Conservation (phyloP, 305 asterid genomes). For the Solanum hybrid region DNA sequence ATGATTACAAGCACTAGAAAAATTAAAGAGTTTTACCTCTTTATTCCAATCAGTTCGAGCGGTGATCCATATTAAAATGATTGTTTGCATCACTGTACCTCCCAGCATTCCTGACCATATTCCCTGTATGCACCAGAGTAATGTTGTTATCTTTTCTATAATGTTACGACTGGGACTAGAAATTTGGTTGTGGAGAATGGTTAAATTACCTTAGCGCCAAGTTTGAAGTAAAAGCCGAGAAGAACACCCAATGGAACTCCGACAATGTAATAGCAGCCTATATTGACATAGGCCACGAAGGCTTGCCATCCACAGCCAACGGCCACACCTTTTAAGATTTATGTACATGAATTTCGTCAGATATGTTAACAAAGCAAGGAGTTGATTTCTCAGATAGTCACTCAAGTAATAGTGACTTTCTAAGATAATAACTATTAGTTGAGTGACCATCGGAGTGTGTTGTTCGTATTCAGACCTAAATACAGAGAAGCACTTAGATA, state of each 20-base stretch:
- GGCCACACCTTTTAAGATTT: conserved; percentile 10
- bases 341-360: not conserved
- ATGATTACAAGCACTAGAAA: not conserved
- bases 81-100: conserved; percentile 55
- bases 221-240: conserved; percentile 10
- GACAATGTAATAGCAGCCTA: conserved; percentile 12
- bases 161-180: not conserved
- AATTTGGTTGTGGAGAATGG: not conserved
- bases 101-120: conserved; percentile 64
- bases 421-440: not conserved
- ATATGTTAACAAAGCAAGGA: not conserved
- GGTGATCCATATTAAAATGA: conserved; percentile 51
- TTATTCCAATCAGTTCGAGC: conserved; percentile 52
- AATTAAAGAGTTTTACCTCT: conserved; percentile 30
- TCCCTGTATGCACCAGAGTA: conserved; percentile 30
- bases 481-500: not conserved
- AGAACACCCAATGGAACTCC: conserved; percentile 11
- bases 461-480: not conserved
- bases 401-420: not conserved
- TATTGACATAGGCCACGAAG: conserved; percentile 10
- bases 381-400: not conserved
- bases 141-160: not conserved
- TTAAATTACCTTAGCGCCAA: conserved; percentile 8
- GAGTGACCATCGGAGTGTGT: not conserved
- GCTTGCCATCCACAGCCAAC: conserved; percentile 20